Evolutionary conservation across 2,329 filamentous ascomycete species (phyloP).

Genomic region (Setomelanomma holmii): DNA sequence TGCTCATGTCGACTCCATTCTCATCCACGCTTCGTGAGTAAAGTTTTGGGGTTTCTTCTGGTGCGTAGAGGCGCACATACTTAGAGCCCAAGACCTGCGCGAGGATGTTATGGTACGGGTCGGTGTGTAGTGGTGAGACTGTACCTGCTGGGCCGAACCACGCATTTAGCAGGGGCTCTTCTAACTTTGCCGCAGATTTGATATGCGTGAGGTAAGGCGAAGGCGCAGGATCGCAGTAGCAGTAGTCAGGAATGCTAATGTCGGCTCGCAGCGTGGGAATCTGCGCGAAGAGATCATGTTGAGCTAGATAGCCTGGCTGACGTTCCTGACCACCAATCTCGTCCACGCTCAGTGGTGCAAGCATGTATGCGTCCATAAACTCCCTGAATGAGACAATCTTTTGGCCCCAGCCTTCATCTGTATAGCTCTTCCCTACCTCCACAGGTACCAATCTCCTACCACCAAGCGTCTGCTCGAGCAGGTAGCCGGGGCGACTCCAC

Average conservation of each 20-base stretch:
- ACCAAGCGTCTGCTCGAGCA: constrained; percentile 74
- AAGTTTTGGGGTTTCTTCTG: constrained; percentile 64
- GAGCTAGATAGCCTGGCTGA: constrained; percentile 82
- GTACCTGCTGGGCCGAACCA: constrained; percentile 92
- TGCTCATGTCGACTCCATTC: constrained; percentile 84
- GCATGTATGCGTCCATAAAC: constrained; percentile 72
- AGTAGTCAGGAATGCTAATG: constrained; percentile 82
- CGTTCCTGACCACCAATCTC: neutral
- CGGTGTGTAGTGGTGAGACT: constrained; percentile 91
- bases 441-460: constrained; percentile 84
- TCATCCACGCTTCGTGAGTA: constrained; percentile 68
- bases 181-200: constrained; percentile 34
- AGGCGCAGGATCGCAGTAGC: constrained; percentile 68
- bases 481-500: constrained; percentile 78
- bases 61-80: constrained; percentile 88
- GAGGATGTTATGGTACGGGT: constrained; percentile 92
- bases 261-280: constrained; percentile 79
- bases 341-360: constrained; percentile 18
- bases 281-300: constrained; percentile 86
- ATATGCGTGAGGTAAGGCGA: constrained; percentile 21
- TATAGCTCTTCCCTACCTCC: constrained; percentile 86
- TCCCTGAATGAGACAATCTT: constrained; percentile 75
- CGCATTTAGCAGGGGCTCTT: constrained; percentile 77
- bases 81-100: constrained; percentile 89
- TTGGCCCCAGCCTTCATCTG: constrained; percentile 84